Evolutionary conservation across 2,329 filamentous ascomycete genomes (phyloP), one percentile per base, ranked within the genome.

Genomic region (Tolypocladium ophioglossoides): DNA sequence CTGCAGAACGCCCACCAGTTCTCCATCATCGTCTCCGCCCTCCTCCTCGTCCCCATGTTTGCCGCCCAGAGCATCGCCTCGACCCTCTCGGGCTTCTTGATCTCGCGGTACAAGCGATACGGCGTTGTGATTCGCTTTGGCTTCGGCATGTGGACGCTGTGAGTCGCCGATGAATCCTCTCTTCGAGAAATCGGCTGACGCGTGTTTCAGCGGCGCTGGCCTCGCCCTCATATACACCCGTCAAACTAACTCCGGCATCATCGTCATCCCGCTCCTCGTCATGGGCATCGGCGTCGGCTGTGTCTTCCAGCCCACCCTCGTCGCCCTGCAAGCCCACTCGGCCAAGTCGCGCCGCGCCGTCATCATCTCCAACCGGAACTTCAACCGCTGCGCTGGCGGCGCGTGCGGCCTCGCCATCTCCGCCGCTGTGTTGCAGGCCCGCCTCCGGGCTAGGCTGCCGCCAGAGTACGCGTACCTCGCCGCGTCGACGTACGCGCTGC

Each of bases 301-400:
- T 5, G 69, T 68, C 4, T 66, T 78, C 22, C 74, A 77, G 52
- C 71, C 75, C 54, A 70, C 74, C 3, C 64, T 75, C 22, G 72
- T 77, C 30, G 75, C 73, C 0, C 74, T 72, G 0, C 75, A 78
- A 62, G 78, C 80, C 0, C 79, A 84, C 62, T 77, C 74, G 24
- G 70, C 73, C 1, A 81, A 80, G 62, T 67, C 74, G 0, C 77
- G 84, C 46, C 74, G 83, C 22, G 83, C 83, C 1, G 78, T 85
- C 1, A 76, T 84, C 22, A 85, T 84, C 38, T 80, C 79, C 2
- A 77, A 78, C 52, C 74, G 83, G 1, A 86, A 86, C 59, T 85
- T 85, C 62, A 73, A 84, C 56, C 76, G 83, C 9, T 78, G 76
- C 49, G 68, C 81, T 4, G 82, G 83, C 11, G 82, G 61, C 14